Base-by-base conservation (phyloP, 192 early-diverging fungal species). In the Oehlia diaphana region DNA sequence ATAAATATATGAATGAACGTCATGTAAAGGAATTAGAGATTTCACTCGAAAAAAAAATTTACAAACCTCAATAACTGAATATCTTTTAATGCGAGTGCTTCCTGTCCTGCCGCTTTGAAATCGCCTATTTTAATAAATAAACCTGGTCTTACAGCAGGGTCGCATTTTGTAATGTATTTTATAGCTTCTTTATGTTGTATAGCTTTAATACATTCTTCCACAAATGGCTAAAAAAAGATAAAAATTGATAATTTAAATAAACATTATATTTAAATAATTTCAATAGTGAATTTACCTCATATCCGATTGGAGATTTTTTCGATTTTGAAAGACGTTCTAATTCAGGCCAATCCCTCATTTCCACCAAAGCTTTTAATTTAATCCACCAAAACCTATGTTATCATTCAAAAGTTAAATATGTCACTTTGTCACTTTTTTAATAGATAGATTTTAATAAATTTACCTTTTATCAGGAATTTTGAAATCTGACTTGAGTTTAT, bases 381-480 rank as follows among this genome's bases (percentile, higher is more conserved):
- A 99, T 89, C 96, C 96, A 96, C 91, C 92, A 95, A 81, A 93
- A 98, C 53, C 94, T 89, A 74, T 31, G 19, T 3, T 2, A 63
- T 73, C 39, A 42, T 42, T 42, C 7, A 42, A 42, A 42, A 42
- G 39, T 42, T 42, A 42, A 42, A 42, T 6, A 8, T 6, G 5
- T 42, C 39, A 42, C 39, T 42, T 8, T 6, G 5, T 42, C 39
- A 42, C 39, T 42, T 8, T 42, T 42, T 42, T 42, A 42, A 42
- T 42, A 7, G 39, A 42, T 42, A 42, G 39, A 0, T 42, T 37
- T 42, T 8, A 64, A 76, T 21, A 64, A 12, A 42, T 33, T 72
- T 74, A 92, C 89, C 93, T 80, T 73, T 91, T 92, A 47, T 98
- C 97, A 1, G 96, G 92, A 13, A 98, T 88, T 79, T 93, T 93